Percentiles rank a stretch among this genome's conserved stretches.
Evolutionary conservation across 1,284 basidiomycete species (phyloP).

Genomic region (Hypsizygus ulmarius): DNA sequence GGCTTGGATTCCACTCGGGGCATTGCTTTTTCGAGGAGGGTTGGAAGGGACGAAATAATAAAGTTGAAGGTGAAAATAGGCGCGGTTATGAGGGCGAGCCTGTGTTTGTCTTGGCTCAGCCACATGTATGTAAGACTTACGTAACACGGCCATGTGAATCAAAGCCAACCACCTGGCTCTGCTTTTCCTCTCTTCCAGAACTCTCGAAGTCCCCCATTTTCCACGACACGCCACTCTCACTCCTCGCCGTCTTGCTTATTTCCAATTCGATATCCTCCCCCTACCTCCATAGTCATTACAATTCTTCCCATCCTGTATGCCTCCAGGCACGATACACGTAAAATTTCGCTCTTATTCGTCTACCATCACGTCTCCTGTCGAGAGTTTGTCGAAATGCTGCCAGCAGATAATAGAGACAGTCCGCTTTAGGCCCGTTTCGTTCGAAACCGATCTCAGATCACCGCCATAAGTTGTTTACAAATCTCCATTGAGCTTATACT

Average conservation of each 20-base stretch:
- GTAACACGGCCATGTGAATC: conserved; percentile 27
- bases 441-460: conserved; percentile 20
- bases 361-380: conserved; percentile 18
- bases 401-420: conserved; percentile 13
- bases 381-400: conserved; percentile 13
- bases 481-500: conserved; percentile 17
- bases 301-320: neutral
- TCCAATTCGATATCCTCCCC: neutral
- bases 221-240: conserved; percentile 7
- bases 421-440: conserved; percentile 14
- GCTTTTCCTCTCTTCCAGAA: conserved; percentile 18
- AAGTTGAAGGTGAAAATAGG: conserved; percentile 21
- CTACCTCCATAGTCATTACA: neutral
- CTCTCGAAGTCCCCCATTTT: conserved; percentile 13
- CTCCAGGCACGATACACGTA: conserved; percentile 17
- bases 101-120: conserved; percentile 32
- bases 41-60: conserved; percentile 22
- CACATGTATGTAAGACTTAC: conserved; percentile 30
- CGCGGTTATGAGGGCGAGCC: conserved; percentile 26
- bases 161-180: conserved; percentile 24
- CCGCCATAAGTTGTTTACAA: conserved; percentile 7
- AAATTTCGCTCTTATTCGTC: conserved; percentile 10
- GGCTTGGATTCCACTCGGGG: conserved; percentile 36
- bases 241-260: neutral
- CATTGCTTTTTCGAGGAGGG: conserved; percentile 27